Percentiles rank a stretch among this genome's conserved stretches.
These are phyloP conservation scores for Colletotrichum tofieldiae DNA, from an alignment of 2,329 filamentous ascomycete genomes.

Conservation along the genomic window DNA sequence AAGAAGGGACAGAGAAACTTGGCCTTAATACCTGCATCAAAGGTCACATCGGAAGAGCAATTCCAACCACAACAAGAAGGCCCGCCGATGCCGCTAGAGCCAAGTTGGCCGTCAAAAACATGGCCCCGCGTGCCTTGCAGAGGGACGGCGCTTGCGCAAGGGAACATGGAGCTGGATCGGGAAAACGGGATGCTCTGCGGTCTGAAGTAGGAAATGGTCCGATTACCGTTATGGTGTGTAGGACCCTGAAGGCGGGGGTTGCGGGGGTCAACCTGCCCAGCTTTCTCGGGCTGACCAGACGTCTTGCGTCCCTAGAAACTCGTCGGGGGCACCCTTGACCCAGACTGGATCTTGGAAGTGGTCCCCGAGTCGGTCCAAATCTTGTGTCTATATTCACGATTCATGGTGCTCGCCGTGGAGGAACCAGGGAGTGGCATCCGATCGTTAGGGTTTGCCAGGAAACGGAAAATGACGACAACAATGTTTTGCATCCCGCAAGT, in stretches of 20 bases:
- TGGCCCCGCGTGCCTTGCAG: constrained; percentile 90
- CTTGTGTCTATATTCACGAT: constrained; percentile 12
- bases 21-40: constrained; percentile 89
- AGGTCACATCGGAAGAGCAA: constrained; percentile 95
- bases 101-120: constrained; percentile 87
- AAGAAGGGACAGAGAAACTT: constrained; percentile 88
- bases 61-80: constrained; percentile 87
- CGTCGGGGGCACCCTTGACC: constrained; percentile 15
- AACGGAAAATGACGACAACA: constrained; percentile 37
- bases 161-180: constrained; percentile 88
- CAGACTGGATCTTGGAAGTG: constrained; percentile 14
- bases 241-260: constrained; percentile 36
- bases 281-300: constrained; percentile 20
- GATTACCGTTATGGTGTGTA: constrained; percentile 82
- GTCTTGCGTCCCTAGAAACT: constrained; percentile 5
- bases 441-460: constrained; percentile 29
- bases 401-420: neutral
- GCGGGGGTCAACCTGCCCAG: constrained; percentile 23
- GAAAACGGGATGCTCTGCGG: constrained; percentile 85
- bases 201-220: constrained; percentile 87
- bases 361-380: constrained; percentile 17
- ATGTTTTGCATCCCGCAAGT: constrained; percentile 32
- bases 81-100: constrained; percentile 80
- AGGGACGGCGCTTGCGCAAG: constrained; percentile 96
- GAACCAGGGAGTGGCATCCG: neutral